Conservation (phyloP, 441 rosid genomes). For the Populus hybrid region DNA sequence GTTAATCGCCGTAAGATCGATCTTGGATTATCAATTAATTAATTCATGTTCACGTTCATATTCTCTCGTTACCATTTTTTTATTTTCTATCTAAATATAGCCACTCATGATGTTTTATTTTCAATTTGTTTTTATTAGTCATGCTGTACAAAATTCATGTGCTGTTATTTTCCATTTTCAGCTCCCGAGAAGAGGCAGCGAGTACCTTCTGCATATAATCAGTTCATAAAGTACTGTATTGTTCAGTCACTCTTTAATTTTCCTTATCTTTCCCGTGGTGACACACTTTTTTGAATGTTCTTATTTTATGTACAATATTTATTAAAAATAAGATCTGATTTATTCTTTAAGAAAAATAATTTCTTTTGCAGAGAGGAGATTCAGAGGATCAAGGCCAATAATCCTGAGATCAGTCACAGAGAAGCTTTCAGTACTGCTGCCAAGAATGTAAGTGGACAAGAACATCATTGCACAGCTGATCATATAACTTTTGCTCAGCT, state of each 20-base stretch:
- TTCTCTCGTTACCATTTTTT: neutral
- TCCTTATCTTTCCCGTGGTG: constrained; percentile 3
- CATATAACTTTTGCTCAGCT: neutral
- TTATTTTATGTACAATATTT: neutral
- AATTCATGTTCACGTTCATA: neutral
- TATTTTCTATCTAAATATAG: neutral
- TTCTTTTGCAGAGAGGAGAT: constrained; percentile 28
- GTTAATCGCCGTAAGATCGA: constrained; percentile 68
- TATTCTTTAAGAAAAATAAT: neutral
- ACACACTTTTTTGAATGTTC: neutral
- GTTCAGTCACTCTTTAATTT: neutral
- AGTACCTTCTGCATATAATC: constrained; percentile 55
- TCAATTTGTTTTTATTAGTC: neutral
- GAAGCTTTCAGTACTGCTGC: constrained; percentile 99
- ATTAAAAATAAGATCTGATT: neutral
- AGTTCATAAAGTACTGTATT: constrained; percentile 77
- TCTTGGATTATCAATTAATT: neutral
- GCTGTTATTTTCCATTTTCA: constrained; percentile 46
- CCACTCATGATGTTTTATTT: neutral
- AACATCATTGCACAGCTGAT: neutral
- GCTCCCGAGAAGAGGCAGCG: constrained; percentile 81
- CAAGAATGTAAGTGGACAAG: constrained; percentile 61
- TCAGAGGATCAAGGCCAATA: constrained; percentile 59
- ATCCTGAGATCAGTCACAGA: constrained; percentile 91
- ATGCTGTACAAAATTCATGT: neutral